A percentile compares a stretch with the other conserved stretches of the same genome.
Conservation (phyloP, 2,329 filamentous ascomycete species). For the Sclerotinia borealis region DNA sequence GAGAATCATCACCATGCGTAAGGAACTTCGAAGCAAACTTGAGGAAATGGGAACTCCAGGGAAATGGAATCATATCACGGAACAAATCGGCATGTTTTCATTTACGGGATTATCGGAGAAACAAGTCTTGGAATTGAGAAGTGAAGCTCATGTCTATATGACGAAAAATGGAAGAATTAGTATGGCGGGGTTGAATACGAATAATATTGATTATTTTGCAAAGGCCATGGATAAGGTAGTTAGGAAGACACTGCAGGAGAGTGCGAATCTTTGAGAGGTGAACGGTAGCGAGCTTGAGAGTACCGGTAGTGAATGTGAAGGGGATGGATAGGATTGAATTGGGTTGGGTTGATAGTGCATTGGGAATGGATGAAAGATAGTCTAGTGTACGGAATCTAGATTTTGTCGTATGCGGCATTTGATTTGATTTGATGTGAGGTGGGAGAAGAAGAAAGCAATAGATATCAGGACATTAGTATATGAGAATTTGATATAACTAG, state of each 20-base stretch:
- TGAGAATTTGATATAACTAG: too few species aligned
- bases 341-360: too few species aligned
- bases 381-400: too few species aligned
- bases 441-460: too few species aligned
- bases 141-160: slow-evolving; percentile 76
- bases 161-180: slow-evolving; percentile 98
- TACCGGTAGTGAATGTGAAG: too few species aligned
- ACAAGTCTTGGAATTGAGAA: slow-evolving; percentile 65
- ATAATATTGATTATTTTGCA: slow-evolving; percentile 90
- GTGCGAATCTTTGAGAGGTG: background rate
- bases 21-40: slow-evolving; percentile 68
- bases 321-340: too few species aligned
- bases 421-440: too few species aligned
- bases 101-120: slow-evolving; percentile 75
- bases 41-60: slow-evolving; percentile 83
- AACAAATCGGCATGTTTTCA: slow-evolving; percentile 99
- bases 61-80: slow-evolving; percentile 93
- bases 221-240: slow-evolving; percentile 84
- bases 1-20: slow-evolving; percentile 88
- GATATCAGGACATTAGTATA: too few species aligned
- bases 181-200: slow-evolving; percentile 93
- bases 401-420: too few species aligned
- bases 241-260: slow-evolving; percentile 21
- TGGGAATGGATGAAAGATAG: too few species aligned
- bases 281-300: too few species aligned